Conservation (phyloP, 2,329 filamentous ascomycete genomes). For the Cercospora nicotianae region DNA sequence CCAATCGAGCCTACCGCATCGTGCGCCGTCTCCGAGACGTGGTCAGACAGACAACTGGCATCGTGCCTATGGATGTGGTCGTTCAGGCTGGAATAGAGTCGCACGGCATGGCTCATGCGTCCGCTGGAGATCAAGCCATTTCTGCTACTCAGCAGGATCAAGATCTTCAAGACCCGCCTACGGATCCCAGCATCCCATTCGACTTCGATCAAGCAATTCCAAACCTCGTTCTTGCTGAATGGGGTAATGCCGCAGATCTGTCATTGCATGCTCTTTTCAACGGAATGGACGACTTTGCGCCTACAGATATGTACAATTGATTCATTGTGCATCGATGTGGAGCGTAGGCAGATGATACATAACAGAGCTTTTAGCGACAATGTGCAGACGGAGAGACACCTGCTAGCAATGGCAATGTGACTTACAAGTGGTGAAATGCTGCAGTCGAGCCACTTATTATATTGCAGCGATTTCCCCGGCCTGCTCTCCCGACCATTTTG, state of each 20-base stretch:
- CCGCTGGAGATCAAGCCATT: not conserved
- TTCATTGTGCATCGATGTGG: too few species aligned
- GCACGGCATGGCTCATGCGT: not conserved
- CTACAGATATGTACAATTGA: not conserved
- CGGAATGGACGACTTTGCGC: conserved; percentile 7
- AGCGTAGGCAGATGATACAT: too few species aligned
- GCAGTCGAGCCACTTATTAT: too few species aligned
- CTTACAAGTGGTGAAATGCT: too few species aligned
- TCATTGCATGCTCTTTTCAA: conserved; percentile 8
- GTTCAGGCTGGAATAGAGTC: not conserved
- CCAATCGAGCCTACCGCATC: conserved; percentile 16
- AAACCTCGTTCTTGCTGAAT: not conserved
- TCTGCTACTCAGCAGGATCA: not conserved
- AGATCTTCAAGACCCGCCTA: not conserved
- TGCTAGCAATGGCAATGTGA: not conserved
- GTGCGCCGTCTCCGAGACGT: conserved; percentile 14
- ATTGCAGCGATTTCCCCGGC: too few species aligned
- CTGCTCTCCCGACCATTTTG: too few species aligned
- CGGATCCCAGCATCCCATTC: not conserved
- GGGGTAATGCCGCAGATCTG: conserved; percentile 14
- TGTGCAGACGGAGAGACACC: not conserved
- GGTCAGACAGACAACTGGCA: conserved; percentile 12
- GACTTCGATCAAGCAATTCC: conserved; percentile 1
- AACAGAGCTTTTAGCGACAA: too few species aligned
- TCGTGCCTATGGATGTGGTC: conserved; percentile 2